Evolutionary conservation across 2,329 filamentous ascomycete species (phyloP).

Genomic region (Ambrosiella xylebori): DNA sequence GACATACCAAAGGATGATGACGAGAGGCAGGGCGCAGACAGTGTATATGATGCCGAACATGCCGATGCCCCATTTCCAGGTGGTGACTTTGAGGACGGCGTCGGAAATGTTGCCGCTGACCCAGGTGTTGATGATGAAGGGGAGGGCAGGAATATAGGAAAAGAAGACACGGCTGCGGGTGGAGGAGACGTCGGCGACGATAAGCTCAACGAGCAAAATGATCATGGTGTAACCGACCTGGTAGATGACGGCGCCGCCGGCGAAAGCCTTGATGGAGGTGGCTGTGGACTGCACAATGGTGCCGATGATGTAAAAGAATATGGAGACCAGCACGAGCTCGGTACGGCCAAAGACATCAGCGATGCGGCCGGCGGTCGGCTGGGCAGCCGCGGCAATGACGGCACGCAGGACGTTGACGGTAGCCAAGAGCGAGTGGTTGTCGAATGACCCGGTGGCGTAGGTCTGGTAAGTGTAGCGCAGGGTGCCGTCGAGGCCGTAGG

Average conservation of each 20-base stretch:
- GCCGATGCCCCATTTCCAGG: conserved; percentile 46
- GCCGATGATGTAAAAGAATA: conserved; percentile 42
- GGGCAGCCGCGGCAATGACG: conserved; percentile 41
- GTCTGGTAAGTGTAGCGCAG: conserved; percentile 40
- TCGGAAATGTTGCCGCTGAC: conserved; percentile 38
- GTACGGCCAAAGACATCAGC: conserved; percentile 47
- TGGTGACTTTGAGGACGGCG: conserved; percentile 29
- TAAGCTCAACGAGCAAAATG: conserved; percentile 43
- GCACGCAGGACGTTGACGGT: conserved; percentile 40
- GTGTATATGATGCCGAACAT: conserved; percentile 50
- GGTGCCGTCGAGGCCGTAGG: conserved; percentile 42
- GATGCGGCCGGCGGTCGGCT: conserved; percentile 41
- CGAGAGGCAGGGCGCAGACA: conserved; percentile 37
- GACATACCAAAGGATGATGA: conserved; percentile 33
- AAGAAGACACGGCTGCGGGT: conserved; percentile 45
- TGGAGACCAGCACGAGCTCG: conserved; percentile 36
- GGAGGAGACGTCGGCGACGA: conserved; percentile 47
- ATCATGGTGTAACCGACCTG: conserved; percentile 47
- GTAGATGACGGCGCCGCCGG: conserved; percentile 41
- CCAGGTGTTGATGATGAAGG: conserved; percentile 50
- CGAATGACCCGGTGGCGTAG: conserved; percentile 32
- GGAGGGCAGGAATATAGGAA: conserved; percentile 42
- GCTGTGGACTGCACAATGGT: conserved; percentile 40
- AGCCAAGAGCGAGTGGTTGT: conserved; percentile 35
- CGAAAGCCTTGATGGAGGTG: conserved; percentile 31